These are phyloP conservation scores for Eucalyptus paniculata DNA, from an alignment of 345 rosid genomes.

Conservation along the genomic window DNA sequence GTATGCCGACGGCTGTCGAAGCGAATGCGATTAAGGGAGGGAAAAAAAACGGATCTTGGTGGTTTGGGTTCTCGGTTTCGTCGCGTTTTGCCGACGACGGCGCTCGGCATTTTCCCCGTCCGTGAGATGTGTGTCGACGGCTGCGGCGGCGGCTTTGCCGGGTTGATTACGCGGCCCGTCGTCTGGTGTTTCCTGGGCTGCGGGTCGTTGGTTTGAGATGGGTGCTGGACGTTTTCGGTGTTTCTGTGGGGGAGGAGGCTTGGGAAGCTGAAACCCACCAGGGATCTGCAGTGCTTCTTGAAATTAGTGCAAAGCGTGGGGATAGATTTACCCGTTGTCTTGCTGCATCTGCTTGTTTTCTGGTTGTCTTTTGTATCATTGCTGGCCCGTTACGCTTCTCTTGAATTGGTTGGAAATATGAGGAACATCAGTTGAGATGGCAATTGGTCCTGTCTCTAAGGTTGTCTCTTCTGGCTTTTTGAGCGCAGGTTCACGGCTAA, in stretches of 20 bases:
- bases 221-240: rapidly evolving
- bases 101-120: neutral
- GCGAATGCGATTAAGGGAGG: no score
- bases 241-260: neutral
- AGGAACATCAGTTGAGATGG: neutral
- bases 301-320: neutral
- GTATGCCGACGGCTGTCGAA: no score
- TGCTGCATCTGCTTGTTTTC: neutral
- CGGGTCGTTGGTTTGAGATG: neutral
- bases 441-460: neutral
- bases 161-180: neutral
- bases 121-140: neutral
- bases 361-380: neutral
- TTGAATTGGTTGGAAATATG: neutral
- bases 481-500: constrained; percentile 58
- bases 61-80: rapidly evolving
- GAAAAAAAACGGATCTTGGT: no score
- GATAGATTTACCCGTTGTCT: neutral
- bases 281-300: neutral
- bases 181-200: neutral
- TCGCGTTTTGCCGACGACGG: neutral
- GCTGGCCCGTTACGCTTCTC: neutral
- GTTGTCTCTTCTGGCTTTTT: neutral
- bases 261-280: neutral
- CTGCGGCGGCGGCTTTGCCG: neutral